Evolutionary conservation across 192 early-diverging fungal genomes (phyloP), one percentile per base, ranked within the genome.

Genomic region (Coemansia sp.): DNA sequence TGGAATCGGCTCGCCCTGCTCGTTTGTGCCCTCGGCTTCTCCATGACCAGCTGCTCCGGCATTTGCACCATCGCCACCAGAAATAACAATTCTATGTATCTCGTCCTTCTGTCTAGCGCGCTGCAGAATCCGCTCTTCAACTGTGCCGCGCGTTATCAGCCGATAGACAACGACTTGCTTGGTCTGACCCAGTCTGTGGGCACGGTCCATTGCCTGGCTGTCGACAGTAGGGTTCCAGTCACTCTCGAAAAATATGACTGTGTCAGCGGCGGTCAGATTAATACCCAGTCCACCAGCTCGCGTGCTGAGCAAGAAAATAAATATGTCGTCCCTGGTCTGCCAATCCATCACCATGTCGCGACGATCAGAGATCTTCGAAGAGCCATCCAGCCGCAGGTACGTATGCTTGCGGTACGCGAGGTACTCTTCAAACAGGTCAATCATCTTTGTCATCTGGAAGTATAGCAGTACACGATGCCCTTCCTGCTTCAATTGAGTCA

Each of bases 161-260:
- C 93, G 86, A 57, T 94, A 94, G 0, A 94, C 93, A 8, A 90
- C 91, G 13, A 94, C 93, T 75, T 92, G 91, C 52, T 88, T 88
- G 12, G 90, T 94, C 74, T 94, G 93, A 36, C 93, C 93, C 47
- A 94, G 66, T 68, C 93, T 85, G 81, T 94, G 93, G 7, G 91
- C 91, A 43, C 93, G 90, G 65, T 94, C 93, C 93, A 94, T 94
- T 18, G 93, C 93, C 71, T 95, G 93, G 72, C 93, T 93, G 84
- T 95, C 93, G 16, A 93, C 92, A 0, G 93, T 94, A 13, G 93
- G 93, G 67, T 94, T 94, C 93, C 93, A 94, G 73, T 94, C 93
- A 56, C 88, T 92, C 72, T 92, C 91, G 63, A 91, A 92, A 80
- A 93, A 93, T 65, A 93, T 93, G 9, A 93, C 92, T 5, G 92